phyloP scores from a whole-genome alignment of 345 rosid genomes.

The Noccaea bulbosa region DNA sequence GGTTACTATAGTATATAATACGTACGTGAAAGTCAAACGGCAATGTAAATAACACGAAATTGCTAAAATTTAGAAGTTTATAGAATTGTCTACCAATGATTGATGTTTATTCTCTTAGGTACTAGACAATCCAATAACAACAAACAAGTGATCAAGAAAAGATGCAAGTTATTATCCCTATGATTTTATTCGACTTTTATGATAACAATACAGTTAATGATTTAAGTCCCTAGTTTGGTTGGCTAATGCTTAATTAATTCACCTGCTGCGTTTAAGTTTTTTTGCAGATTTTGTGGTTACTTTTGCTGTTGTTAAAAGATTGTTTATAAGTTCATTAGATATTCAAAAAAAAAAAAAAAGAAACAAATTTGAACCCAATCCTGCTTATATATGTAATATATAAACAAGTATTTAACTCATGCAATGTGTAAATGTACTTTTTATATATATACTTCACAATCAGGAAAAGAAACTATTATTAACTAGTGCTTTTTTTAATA shows the following conservation, averaged over 20 bases:
- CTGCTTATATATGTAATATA: too few relatives aligned
- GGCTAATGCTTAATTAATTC: conserved; percentile 15
- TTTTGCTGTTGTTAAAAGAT: not conserved
- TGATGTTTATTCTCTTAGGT: conserved; percentile 18
- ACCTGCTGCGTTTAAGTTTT: not conserved
- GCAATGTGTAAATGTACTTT: too few relatives aligned
- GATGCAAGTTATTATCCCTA: conserved; percentile 21
- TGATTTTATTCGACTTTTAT: not conserved
- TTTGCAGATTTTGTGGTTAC: not conserved
- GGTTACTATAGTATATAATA: conserved; percentile 4
- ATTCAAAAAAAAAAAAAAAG: too few relatives aligned
- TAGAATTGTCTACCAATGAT: conserved; percentile 32
- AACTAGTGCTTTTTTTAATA: too few relatives aligned
- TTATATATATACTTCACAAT: too few relatives aligned
- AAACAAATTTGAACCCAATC: too few relatives aligned
- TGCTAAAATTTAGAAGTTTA: conserved; percentile 3
- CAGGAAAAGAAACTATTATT: too few relatives aligned
- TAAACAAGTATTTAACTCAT: too few relatives aligned
- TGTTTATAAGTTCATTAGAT: too few relatives aligned
- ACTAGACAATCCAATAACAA: conserved; percentile 18
- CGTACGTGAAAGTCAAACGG: conserved; percentile 32
- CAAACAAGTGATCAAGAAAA: conserved; percentile 12
- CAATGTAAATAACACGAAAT: conserved; percentile 29
- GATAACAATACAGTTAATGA: not conserved
- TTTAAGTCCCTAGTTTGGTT: not conserved